phyloP scores from a whole-genome alignment of 2,329 filamentous ascomycete genomes.

The Mycosphaerella sp. region DNA sequence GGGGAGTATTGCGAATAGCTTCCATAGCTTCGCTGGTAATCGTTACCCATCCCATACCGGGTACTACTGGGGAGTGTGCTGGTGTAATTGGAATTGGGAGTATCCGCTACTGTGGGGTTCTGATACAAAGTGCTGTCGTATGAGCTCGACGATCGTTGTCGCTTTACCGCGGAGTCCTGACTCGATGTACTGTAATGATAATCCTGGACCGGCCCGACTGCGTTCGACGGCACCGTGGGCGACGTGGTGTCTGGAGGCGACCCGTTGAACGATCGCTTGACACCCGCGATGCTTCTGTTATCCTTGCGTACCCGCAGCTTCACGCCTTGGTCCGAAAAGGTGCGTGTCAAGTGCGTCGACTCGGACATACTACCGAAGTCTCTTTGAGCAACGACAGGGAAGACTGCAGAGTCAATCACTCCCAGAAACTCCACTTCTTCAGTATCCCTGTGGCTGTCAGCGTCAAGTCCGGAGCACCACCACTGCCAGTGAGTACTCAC shows the following conservation, averaged over 20 bases:
- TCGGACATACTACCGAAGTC: slow-evolving; percentile 73
- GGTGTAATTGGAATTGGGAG: slow-evolving; percentile 12
- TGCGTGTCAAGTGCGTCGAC: slow-evolving; percentile 72
- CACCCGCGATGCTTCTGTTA: slow-evolving; percentile 45
- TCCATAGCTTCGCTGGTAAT: slow-evolving; percentile 12
- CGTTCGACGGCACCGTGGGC: slow-evolving; percentile 11
- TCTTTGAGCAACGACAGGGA: slow-evolving; percentile 51
- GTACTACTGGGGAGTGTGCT: slow-evolving; percentile 16
- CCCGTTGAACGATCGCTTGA: slow-evolving; percentile 18
- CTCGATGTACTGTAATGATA: slow-evolving; percentile 17
- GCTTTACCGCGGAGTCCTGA: slow-evolving; percentile 20
- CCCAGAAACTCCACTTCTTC: slow-evolving; percentile 47
- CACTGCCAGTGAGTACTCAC: slow-evolving; percentile 36
- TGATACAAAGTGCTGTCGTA: slow-evolving; percentile 22
- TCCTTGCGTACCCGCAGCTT: slow-evolving; percentile 78
- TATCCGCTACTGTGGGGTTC: slow-evolving; percentile 10
- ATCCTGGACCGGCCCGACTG: slow-evolving; percentile 20
- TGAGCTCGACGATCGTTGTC: slow-evolving; percentile 25
- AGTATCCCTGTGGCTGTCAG: slow-evolving; percentile 23
- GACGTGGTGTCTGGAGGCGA: slow-evolving; percentile 20
- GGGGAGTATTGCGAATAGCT: slow-evolving; percentile 18
- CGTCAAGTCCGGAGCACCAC: neutral
- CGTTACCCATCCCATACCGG: slow-evolving; percentile 12
- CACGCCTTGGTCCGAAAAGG: slow-evolving; percentile 82
- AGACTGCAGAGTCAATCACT: slow-evolving; percentile 56